phyloP scores from a whole-genome alignment of 805 yeast genomes.

The Wickerhamiella qilinensis region DNA sequence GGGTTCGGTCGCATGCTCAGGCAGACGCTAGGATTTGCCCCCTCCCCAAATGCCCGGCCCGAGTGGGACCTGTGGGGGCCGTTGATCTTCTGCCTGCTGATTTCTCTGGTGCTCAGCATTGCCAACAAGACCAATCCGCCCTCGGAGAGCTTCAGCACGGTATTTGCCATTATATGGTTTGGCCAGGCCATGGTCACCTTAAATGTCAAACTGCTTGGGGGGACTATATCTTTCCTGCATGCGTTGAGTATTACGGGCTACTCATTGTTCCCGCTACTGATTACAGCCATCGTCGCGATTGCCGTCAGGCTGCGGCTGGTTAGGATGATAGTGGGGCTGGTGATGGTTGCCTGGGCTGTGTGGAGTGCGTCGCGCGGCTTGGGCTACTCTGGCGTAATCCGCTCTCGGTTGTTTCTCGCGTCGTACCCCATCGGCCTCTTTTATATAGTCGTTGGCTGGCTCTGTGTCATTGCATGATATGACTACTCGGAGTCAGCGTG shows the following conservation, averaged over 20 bases:
- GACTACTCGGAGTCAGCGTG: no score
- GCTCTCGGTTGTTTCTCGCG: slow-evolving; percentile 45
- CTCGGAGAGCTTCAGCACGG: slow-evolving; percentile 46
- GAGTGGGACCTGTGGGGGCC: slow-evolving; percentile 46
- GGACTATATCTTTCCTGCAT: slow-evolving; percentile 45
- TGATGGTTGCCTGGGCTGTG: slow-evolving; percentile 44
- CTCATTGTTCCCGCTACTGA: slow-evolving; percentile 47
- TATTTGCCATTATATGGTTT: slow-evolving; percentile 47
- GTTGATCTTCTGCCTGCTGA: slow-evolving; percentile 39
- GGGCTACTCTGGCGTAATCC: slow-evolving; percentile 44
- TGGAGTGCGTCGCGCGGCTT: slow-evolving; percentile 48
- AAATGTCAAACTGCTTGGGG: slow-evolving; percentile 48
- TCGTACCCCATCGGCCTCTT: slow-evolving; percentile 50
- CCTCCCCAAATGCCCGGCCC: slow-evolving; percentile 10
- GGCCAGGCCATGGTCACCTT: slow-evolving; percentile 44
- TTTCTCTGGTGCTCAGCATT: slow-evolving; percentile 34
- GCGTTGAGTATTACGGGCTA: slow-evolving; percentile 59
- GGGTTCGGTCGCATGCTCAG: slow-evolving; percentile 29
- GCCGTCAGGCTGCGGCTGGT: slow-evolving; percentile 33
- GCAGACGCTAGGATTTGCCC: slow-evolving; percentile 29
- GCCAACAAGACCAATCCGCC: slow-evolving; percentile 27
- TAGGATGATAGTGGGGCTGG: slow-evolving; percentile 30
- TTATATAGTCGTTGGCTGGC: slow-evolving; percentile 49
- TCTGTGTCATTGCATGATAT: slow-evolving; percentile 37
- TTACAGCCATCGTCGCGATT: slow-evolving; percentile 35